Evolutionary conservation across 1,139 yeast species (phyloP).

Genomic region (Chernovozyma aurita): DNA sequence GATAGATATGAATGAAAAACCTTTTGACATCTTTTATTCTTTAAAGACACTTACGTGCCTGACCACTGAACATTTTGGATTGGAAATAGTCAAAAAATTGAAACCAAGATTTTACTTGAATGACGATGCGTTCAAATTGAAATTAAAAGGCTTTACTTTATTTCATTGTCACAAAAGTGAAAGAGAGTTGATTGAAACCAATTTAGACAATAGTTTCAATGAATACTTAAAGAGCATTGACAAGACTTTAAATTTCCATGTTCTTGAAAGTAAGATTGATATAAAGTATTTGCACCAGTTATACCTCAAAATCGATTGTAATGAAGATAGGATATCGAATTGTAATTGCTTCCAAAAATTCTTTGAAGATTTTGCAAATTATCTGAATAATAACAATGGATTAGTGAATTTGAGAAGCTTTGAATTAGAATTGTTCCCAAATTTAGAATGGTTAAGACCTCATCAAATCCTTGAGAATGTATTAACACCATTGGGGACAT

Average conservation of each 20-base stretch:
- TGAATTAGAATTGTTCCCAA: slow-evolving; percentile 33
- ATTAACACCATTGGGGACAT: slow-evolving; percentile 30
- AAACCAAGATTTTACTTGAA: slow-evolving; percentile 13
- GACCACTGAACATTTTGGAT: slow-evolving; percentile 30
- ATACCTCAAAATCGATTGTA: slow-evolving; percentile 31
- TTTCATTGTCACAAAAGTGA: slow-evolving; percentile 32
- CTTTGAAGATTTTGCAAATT: slow-evolving; percentile 24
- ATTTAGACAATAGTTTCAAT: no score
- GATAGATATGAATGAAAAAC: slow-evolving; percentile 21
- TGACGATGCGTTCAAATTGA: slow-evolving; percentile 16
- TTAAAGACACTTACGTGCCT: slow-evolving; percentile 30
- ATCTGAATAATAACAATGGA: slow-evolving; percentile 19
- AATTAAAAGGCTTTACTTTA: slow-evolving; percentile 27
- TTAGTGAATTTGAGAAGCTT: slow-evolving; percentile 29
- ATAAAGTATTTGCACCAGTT: slow-evolving; percentile 20
- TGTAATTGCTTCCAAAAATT: slow-evolving; percentile 32
- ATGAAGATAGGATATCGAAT: slow-evolving; percentile 19
- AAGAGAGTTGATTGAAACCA: not conserved
- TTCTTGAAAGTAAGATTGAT: slow-evolving; percentile 24
- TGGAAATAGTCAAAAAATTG: slow-evolving; percentile 23
- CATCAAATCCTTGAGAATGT: slow-evolving; percentile 31
- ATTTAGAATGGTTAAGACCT: slow-evolving; percentile 37
- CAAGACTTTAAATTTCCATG: slow-evolving; percentile 19
- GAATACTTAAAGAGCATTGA: slow-evolving; percentile 15
- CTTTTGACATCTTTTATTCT: slow-evolving; percentile 20